These are phyloP conservation scores for Royoungia palumana DNA, from an alignment of 768 basidiomycete species.

Conservation along the genomic window DNA sequence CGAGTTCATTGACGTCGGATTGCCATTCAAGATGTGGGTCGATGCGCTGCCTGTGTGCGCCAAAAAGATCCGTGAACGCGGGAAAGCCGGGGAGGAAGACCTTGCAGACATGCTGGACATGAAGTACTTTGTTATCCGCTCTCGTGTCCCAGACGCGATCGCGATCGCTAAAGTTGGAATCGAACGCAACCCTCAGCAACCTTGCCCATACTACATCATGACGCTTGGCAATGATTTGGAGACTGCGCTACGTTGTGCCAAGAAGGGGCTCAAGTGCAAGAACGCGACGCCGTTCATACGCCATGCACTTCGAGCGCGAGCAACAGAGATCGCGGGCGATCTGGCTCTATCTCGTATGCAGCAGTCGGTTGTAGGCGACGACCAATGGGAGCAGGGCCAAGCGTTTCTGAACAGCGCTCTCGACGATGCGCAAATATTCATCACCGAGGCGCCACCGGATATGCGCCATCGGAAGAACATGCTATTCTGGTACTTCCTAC, in stretches of 20 bases:
- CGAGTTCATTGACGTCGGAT: slow-evolving; percentile 42
- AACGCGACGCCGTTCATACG: slow-evolving; percentile 52
- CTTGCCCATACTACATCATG: slow-evolving; percentile 61
- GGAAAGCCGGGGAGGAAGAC: slow-evolving; percentile 42
- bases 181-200: slow-evolving; percentile 49
- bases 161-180: slow-evolving; percentile 42
- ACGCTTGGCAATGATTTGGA: slow-evolving; percentile 45
- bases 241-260: slow-evolving; percentile 53
- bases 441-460: slow-evolving; percentile 56
- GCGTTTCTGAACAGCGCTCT: slow-evolving; percentile 58
- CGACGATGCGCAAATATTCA: slow-evolving; percentile 56
- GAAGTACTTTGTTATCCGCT: slow-evolving; percentile 50
- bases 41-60: slow-evolving; percentile 60
- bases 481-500: slow-evolving; percentile 54
- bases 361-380: slow-evolving; percentile 35
- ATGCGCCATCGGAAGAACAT: slow-evolving; percentile 56
- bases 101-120: slow-evolving; percentile 64
- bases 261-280: slow-evolving; percentile 62
- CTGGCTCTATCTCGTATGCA: slow-evolving; percentile 48
- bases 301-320: slow-evolving; percentile 56
- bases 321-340: slow-evolving; percentile 55
- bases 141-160: slow-evolving; percentile 46
- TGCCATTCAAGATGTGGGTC: slow-evolving; percentile 56
- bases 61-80: slow-evolving; percentile 44
- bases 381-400: slow-evolving; percentile 55